phyloP scores from a whole-genome alignment of 2,329 filamentous ascomycete genomes.

The Diaporthe australafricana region DNA sequence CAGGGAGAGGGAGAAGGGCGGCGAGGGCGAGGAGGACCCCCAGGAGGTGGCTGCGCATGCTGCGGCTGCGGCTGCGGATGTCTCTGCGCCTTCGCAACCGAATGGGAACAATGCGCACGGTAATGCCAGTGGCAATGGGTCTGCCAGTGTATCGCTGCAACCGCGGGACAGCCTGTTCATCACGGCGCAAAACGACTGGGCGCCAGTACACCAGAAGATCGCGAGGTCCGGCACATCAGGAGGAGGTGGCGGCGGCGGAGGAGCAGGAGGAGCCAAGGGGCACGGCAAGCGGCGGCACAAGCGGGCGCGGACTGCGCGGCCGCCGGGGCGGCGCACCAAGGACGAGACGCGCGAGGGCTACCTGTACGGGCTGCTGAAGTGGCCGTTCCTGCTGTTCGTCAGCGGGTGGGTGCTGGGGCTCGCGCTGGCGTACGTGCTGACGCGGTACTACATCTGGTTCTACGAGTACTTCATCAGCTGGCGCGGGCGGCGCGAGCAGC shows the following conservation, averaged over 20 bases:
- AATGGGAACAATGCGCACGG: constrained; percentile 7
- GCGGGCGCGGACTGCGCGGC: constrained; percentile 42
- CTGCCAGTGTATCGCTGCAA: constrained; percentile 21
- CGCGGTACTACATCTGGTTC: constrained; percentile 87
- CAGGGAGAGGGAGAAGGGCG: constrained; percentile 44
- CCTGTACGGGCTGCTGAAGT: constrained; percentile 89
- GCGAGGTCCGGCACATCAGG: constrained; percentile 35
- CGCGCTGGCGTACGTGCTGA: constrained; percentile 80
- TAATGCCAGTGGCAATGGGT: constrained; percentile 35
- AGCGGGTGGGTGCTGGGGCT: constrained; percentile 84
- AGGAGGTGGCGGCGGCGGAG: constrained; percentile 45
- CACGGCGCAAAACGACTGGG: constrained; percentile 95
- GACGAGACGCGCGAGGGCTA: constrained; percentile 97
- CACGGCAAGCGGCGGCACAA: constrained; percentile 52
- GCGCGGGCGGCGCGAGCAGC: constrained; percentile 79
- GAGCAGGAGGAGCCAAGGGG: constrained; percentile 49
- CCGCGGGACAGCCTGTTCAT: constrained; percentile 68
- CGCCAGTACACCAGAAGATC: constrained; percentile 82
- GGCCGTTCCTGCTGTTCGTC: constrained; percentile 87
- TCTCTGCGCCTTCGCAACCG: constrained; percentile 38
- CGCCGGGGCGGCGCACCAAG: constrained; percentile 71
- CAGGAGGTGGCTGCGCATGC: constrained; percentile 52
- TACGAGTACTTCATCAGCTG: constrained; percentile 95
- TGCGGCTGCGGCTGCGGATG: constrained; percentile 53
- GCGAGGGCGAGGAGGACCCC: constrained; percentile 41